These are phyloP conservation scores for Paracoccidioides brasiliensis DNA, from an alignment of 2,329 filamentous ascomycete genomes.

Conservation along the genomic window DNA sequence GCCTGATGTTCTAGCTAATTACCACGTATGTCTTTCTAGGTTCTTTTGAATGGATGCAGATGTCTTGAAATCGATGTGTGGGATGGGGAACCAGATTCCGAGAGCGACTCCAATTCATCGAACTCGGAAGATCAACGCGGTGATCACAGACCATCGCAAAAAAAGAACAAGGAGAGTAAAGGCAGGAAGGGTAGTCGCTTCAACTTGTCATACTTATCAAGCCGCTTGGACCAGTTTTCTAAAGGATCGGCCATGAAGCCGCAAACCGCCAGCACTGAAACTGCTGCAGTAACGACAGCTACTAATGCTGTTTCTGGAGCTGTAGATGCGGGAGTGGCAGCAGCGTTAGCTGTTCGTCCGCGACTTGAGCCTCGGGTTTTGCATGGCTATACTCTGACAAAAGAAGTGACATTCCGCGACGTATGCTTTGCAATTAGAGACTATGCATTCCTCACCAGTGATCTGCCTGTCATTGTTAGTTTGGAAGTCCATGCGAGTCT, in stretches of 20 bases:
- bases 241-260: neutral
- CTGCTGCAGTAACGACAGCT: conserved; percentile 8
- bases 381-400: conserved; percentile 77
- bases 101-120: conserved; percentile 19
- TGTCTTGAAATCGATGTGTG: conserved; percentile 95
- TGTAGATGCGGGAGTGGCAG: neutral
- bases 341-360: neutral
- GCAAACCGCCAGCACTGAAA: neutral
- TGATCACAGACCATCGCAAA: conserved; percentile 1
- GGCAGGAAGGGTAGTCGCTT: conserved; percentile 13
- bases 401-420: conserved; percentile 72
- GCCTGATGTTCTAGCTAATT: neutral
- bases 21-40: conserved; percentile 32
- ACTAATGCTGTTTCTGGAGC: conserved; percentile 18
- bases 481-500: conserved; percentile 76
- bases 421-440: conserved; percentile 72
- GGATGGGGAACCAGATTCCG: conserved; percentile 51
- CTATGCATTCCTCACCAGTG: conserved; percentile 60
- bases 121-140: conserved; percentile 12
- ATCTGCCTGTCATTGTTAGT: conserved; percentile 78
- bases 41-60: conserved; percentile 63
- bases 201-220: conserved; percentile 9
- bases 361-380: conserved; percentile 62
- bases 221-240: conserved; percentile 8
- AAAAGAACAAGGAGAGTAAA: conserved; percentile 14